Percentiles rank a stretch among this genome's conserved stretches.
Evolutionary conservation across 2,329 filamentous ascomycete species (phyloP).

Genomic region (Penicillium psychrosexuale): DNA sequence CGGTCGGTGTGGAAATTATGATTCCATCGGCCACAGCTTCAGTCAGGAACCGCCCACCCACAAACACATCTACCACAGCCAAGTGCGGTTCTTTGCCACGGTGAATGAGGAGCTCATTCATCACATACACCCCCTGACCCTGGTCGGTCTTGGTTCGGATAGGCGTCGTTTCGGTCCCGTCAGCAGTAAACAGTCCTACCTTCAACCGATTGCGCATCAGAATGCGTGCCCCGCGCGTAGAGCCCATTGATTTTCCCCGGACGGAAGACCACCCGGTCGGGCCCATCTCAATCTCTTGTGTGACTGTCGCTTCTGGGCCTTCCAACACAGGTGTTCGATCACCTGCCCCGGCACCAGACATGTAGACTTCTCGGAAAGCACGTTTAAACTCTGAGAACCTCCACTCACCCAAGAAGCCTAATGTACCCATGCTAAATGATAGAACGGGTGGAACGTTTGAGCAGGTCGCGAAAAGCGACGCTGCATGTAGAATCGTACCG

Average conservation of each 20-base stretch:
- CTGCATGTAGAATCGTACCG: conserved; percentile 81
- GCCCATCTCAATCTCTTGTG: conserved; percentile 30
- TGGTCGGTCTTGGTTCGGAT: conserved; percentile 27
- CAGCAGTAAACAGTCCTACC: conserved; percentile 74
- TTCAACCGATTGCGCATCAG: conserved; percentile 82
- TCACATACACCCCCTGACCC: conserved; percentile 61
- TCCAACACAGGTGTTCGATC: conserved; percentile 46
- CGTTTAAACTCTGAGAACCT: conserved; percentile 90
- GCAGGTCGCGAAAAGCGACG: conserved; percentile 79
- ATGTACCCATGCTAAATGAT: conserved; percentile 93
- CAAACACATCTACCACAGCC: conserved; percentile 84
- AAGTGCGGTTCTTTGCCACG: conserved; percentile 86
- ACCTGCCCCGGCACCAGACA: conserved; percentile 62
- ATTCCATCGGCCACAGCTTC: conserved; percentile 95
- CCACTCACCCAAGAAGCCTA: conserved; percentile 96
- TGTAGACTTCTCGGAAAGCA: conserved; percentile 89
- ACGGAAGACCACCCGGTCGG: conserved; percentile 66
- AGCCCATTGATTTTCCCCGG: conserved; percentile 77
- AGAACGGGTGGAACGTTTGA: conserved; percentile 82
- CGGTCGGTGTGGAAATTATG: conserved; percentile 88
- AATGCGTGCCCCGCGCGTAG: conserved; percentile 70
- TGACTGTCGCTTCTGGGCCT: conserved; percentile 37
- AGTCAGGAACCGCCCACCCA: conserved; percentile 85
- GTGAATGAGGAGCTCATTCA: conserved; percentile 95
- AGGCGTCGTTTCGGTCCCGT: conserved; percentile 57